phyloP scores from a whole-genome alignment of 1,284 basidiomycete species.

The Rhodotorula sp. region DNA sequence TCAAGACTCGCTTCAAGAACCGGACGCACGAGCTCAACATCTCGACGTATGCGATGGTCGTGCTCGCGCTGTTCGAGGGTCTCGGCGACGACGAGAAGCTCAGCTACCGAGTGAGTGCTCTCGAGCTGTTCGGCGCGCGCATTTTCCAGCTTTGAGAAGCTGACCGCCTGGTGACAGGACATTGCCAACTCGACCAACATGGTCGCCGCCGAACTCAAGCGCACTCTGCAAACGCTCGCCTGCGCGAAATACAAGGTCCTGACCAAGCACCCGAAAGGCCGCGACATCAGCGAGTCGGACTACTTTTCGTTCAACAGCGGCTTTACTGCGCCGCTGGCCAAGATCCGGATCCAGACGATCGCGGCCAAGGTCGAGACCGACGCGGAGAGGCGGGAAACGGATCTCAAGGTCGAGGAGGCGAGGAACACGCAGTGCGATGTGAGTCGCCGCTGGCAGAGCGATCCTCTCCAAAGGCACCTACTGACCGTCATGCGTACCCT shows the following conservation, averaged over 20 bases:
- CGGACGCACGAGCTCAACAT: slow-evolving; percentile 88
- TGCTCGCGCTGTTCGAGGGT: slow-evolving; percentile 84
- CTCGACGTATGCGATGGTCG: slow-evolving; percentile 83
- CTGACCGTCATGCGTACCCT: neutral
- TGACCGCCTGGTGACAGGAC: slow-evolving; percentile 50
- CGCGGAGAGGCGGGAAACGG: slow-evolving; percentile 88
- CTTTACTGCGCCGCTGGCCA: slow-evolving; percentile 77
- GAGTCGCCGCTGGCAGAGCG: slow-evolving; percentile 42
- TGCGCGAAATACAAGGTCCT: slow-evolving; percentile 96
- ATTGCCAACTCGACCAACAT: slow-evolving; percentile 65
- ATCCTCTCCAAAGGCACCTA: neutral
- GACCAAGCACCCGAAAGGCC: slow-evolving; percentile 83
- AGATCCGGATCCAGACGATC: slow-evolving; percentile 92
- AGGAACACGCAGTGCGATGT: slow-evolving; percentile 87
- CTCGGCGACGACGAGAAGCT: slow-evolving; percentile 66
- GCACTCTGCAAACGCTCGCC: slow-evolving; percentile 91
- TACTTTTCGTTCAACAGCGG: slow-evolving; percentile 83
- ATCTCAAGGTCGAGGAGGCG: slow-evolving; percentile 88
- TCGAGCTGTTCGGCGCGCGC: neutral
- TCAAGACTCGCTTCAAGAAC: slow-evolving; percentile 76
- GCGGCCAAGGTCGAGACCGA: slow-evolving; percentile 79
- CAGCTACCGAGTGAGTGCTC: slow-evolving; percentile 63
- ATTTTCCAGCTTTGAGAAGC: neutral
- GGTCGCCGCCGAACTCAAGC: slow-evolving; percentile 73
- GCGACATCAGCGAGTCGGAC: slow-evolving; percentile 74